phyloP scores from a whole-genome alignment of 176 grass and related monocot species.

The Oryza punctata region DNA sequence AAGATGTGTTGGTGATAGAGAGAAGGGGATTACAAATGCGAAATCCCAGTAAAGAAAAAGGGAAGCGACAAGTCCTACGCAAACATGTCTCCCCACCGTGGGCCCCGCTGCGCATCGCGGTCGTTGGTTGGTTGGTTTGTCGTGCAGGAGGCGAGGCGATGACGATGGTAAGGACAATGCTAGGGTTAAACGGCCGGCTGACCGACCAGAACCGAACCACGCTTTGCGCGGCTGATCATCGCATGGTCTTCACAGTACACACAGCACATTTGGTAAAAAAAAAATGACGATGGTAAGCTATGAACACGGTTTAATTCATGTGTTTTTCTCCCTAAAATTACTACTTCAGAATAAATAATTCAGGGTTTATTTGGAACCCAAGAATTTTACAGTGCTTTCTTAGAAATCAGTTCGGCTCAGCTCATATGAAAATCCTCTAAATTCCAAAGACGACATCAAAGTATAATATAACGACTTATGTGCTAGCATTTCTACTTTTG shows the following conservation, averaged over 20 bases:
- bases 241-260: background rate
- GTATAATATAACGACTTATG: no score
- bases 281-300: background rate
- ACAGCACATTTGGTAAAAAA: background rate
- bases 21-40: background rate
- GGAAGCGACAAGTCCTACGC: conserved; percentile 31
- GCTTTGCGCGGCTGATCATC: background rate
- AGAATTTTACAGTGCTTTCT: no score
- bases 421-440: no score
- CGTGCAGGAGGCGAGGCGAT: conserved; percentile 8
- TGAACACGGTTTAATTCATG: background rate
- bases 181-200: conserved; percentile 35
- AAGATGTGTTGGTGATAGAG: background rate
- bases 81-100: conserved; percentile 24
- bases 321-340: no score
- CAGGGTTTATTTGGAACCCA: no score
- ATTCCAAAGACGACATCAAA: no score
- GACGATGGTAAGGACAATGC: conserved; percentile 30
- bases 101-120: conserved; percentile 21
- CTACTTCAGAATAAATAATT: no score
- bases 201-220: conserved; percentile 8
- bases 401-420: no score
- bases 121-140: conserved; percentile 43
- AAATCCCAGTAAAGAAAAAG: background rate
- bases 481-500: no score